Conservation (phyloP, 345 rosid genomes). For the Hibiscus trionum region DNA sequence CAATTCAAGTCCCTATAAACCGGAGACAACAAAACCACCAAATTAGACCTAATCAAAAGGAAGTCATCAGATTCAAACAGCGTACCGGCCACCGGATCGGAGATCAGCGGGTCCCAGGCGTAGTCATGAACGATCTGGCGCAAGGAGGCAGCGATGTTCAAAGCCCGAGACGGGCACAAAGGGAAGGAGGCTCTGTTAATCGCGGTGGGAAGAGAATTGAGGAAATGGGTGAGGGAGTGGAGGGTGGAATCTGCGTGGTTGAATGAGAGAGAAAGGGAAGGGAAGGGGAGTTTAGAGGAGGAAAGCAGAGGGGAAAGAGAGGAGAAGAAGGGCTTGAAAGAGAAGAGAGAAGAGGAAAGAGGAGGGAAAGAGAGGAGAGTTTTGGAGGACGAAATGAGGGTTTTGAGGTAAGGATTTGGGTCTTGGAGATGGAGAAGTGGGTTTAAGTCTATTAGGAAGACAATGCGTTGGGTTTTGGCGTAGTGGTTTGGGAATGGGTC, state of each 20-base stretch:
- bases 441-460: constrained; percentile 66
- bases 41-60: constrained; percentile 46
- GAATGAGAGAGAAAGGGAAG: constrained; percentile 60
- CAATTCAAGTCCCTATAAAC: constrained; percentile 26
- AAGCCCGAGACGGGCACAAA: constrained; percentile 30
- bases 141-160: constrained; percentile 47
- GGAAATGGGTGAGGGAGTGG: constrained; percentile 33
- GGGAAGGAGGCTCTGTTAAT: not conserved
- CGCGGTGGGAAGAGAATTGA: constrained; percentile 17
- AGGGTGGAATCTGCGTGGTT: constrained; percentile 48
- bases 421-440: constrained; percentile 40
- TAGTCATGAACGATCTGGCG: constrained; percentile 76
- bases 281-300: constrained; percentile 59
- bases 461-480: constrained; percentile 62
- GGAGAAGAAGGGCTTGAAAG: constrained; percentile 78
- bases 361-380: constrained; percentile 51
- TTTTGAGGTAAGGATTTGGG: constrained; percentile 30
- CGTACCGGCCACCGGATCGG: constrained; percentile 34
- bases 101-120: constrained; percentile 58
- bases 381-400: constrained; percentile 48
- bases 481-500: constrained; percentile 40
- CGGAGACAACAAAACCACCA: constrained; percentile 74
- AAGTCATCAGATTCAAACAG: constrained; percentile 14
- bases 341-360: constrained; percentile 54
- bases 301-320: constrained; percentile 85